Conservation (phyloP, 2,329 filamentous ascomycete genomes). For the Ophiostoma quercus region DNA sequence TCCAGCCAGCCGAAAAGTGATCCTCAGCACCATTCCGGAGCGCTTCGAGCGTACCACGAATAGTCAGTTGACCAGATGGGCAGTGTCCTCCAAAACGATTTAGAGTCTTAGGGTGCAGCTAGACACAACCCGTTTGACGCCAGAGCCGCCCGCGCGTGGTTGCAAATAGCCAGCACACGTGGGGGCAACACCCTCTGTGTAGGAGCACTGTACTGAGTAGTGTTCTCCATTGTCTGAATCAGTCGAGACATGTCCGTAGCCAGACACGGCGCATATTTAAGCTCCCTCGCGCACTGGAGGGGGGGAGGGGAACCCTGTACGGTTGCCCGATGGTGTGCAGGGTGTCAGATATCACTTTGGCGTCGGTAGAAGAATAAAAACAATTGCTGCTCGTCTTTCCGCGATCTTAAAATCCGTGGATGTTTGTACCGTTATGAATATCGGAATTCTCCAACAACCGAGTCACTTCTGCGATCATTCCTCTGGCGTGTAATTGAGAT, state of each 20-base stretch:
- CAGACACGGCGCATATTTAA: neutral
- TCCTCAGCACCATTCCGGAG: neutral
- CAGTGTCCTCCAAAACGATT: neutral
- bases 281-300: neutral
- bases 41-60: neutral
- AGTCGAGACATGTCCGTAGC: neutral
- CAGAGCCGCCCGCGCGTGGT: neutral
- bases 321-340: neutral
- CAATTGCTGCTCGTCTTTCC: neutral
- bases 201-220: neutral
- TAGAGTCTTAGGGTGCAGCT: neutral
- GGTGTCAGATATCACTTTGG: neutral
- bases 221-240: neutral
- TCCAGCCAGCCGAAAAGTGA: neutral
- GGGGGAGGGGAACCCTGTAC: neutral
- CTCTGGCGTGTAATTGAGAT: neutral
- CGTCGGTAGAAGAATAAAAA: neutral
- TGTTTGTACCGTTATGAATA: neutral
- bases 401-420: neutral
- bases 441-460: neutral
- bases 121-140: neutral
- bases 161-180: slow-evolving; percentile 3
- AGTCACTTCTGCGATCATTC: neutral
- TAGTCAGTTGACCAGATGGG: neutral
- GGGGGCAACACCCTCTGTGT: neutral